phyloP scores from a whole-genome alignment of 2,329 filamentous ascomycete species.

The Trichothecium sympodiale region DNA sequence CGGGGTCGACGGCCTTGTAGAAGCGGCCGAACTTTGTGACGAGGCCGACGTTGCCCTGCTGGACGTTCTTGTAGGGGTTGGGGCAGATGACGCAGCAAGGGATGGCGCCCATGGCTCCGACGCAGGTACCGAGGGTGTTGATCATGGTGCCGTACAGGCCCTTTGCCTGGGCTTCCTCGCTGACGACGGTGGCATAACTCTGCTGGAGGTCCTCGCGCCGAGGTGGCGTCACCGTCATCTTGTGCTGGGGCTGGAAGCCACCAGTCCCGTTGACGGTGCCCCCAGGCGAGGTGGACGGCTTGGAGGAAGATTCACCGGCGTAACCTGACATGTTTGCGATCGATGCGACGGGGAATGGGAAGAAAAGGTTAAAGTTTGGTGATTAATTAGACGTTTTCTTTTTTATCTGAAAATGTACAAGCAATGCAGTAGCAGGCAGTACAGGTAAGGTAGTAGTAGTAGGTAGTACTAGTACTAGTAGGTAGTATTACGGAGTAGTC shows the following conservation, averaged over 20 bases:
- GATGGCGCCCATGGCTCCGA: constrained; percentile 75
- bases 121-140: constrained; percentile 58
- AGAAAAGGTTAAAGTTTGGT: background rate
- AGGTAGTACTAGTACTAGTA: too few species aligned
- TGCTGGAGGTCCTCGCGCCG: constrained; percentile 75
- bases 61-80: constrained; percentile 89
- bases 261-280: constrained; percentile 9
- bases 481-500: too few species aligned
- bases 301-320: constrained; percentile 15
- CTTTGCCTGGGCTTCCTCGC: constrained; percentile 57
- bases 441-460: too few species aligned
- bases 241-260: constrained; percentile 38
- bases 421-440: too few species aligned
- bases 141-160: constrained; percentile 91
- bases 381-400: too few species aligned
- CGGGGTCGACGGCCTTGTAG: constrained; percentile 90
- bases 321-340: constrained; percentile 1
- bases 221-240: constrained; percentile 69
- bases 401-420: too few species aligned
- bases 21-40: constrained; percentile 94
- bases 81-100: constrained; percentile 88
- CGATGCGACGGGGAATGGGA: background rate
- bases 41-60: constrained; percentile 87
- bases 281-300: constrained; percentile 13
- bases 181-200: constrained; percentile 58